phyloP scores from a whole-genome alignment of 2,329 filamentous ascomycete genomes.

The Aspergillus fumigatus region DNA sequence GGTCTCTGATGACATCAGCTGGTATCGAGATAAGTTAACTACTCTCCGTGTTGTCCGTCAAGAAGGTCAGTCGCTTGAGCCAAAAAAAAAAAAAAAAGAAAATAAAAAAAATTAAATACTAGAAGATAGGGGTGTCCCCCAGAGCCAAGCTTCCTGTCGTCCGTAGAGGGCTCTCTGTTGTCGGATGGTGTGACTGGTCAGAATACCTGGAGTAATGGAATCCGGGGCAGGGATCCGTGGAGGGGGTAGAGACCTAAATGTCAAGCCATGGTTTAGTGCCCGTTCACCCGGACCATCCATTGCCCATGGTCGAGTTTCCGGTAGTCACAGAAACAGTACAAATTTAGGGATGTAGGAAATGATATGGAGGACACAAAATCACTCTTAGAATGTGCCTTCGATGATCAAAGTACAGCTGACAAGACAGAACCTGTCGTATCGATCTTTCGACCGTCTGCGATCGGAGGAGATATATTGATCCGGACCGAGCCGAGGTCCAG shows the following conservation, averaged over 20 bases:
- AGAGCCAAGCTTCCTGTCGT: background rate
- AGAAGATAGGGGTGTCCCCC: background rate
- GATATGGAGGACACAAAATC: background rate
- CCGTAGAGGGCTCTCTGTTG: background rate
- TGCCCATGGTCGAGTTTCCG: background rate
- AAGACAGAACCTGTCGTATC: background rate
- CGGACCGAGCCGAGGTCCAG: conserved; percentile 25
- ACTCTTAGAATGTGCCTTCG: background rate
- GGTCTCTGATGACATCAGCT: background rate
- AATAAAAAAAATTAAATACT: background rate
- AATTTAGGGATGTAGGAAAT: background rate
- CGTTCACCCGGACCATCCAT: conserved; percentile 10
- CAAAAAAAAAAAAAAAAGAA: no score
- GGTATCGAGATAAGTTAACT: background rate
- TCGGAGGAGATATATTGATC: conserved; percentile 5
- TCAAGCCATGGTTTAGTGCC: conserved; percentile 6
- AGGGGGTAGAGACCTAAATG: background rate
- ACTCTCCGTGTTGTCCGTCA: background rate
- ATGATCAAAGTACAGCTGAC: background rate
- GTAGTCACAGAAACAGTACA: background rate
- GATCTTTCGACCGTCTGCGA: background rate
- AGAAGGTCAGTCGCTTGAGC: background rate
- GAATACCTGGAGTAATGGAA: conserved; percentile 5
- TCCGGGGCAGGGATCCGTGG: background rate
- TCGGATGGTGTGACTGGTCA: background rate